Evolutionary conservation across 2,329 filamentous ascomycete genomes (phyloP).

Genomic region (Ceratocystis huliohia): DNA sequence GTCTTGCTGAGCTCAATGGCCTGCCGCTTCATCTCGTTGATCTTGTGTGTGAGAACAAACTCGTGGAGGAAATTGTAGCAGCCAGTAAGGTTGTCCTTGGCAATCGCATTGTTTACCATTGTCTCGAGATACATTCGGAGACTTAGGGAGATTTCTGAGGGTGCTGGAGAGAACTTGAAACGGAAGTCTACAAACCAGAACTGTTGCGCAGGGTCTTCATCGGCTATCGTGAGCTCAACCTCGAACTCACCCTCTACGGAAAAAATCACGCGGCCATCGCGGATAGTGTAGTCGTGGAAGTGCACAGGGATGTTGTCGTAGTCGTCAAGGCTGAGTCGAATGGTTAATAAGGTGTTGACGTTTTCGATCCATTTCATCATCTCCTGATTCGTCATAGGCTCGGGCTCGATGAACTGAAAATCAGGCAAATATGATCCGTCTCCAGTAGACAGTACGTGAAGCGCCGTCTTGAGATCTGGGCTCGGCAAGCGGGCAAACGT

Average conservation of each 20-base stretch:
- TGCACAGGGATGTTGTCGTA: constrained; percentile 60
- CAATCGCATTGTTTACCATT: constrained; percentile 59
- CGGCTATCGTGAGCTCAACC: constrained; percentile 78
- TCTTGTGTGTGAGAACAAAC: constrained; percentile 78
- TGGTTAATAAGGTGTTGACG: constrained; percentile 69
- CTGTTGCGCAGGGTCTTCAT: constrained; percentile 69
- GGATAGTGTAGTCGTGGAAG: constrained; percentile 65
- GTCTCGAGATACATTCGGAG: constrained; percentile 55
- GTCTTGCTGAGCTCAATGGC: constrained; percentile 54
- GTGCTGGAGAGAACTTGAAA: constrained; percentile 63
- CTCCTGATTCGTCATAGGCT: constrained; percentile 56
- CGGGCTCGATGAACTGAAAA: constrained; percentile 64
- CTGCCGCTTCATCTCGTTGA: constrained; percentile 69
- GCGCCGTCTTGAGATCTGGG: constrained; percentile 79
- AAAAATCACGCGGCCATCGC: constrained; percentile 83
- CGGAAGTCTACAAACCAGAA: constrained; percentile 93
- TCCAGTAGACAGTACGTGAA: constrained; percentile 71
- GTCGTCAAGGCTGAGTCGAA: constrained; percentile 76
- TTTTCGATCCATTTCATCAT: constrained; percentile 64
- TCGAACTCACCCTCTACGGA: constrained; percentile 75
- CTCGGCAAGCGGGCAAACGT: constrained; percentile 65
- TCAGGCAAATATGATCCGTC: constrained; percentile 68
- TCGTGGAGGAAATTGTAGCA: constrained; percentile 84
- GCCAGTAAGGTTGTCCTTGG: constrained; percentile 56
- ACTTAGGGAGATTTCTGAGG: constrained; percentile 46